A percentile compares a stretch with the other conserved stretches of the same genome.
phyloP scores from a whole-genome alignment of 2,329 filamentous ascomycete species.

The Monilinia polystroma region DNA sequence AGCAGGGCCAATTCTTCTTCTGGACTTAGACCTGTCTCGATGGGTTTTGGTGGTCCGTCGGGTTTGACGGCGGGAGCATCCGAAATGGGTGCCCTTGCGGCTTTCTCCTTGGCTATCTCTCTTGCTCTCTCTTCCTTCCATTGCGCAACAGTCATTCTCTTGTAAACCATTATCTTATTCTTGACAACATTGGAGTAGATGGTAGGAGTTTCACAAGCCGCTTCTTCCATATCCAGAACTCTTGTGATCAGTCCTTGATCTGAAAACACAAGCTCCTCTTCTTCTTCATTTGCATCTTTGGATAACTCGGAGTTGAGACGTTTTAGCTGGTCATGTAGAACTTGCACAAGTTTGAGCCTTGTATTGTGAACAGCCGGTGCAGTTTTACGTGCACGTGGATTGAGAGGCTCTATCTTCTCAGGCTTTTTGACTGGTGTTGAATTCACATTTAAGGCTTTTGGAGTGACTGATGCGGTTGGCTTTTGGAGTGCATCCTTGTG shows the following conservation, averaged over 20 bases:
- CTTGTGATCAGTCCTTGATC: conserved; percentile 66
- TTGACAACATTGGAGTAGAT: conserved; percentile 86
- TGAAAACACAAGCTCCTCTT: conserved; percentile 57
- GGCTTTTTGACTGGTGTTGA: conserved; percentile 28
- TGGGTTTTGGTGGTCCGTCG: conserved; percentile 47
- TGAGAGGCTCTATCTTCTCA: conserved; percentile 55
- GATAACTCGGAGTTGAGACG: conserved; percentile 64
- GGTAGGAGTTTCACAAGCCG: conserved; percentile 63
- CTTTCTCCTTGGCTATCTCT: conserved; percentile 44
- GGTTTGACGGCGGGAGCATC: conserved; percentile 37
- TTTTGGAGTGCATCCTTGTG: not conserved
- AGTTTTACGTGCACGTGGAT: conserved; percentile 62
- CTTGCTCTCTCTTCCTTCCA: conserved; percentile 65
- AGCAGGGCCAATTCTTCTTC: conserved; percentile 68
- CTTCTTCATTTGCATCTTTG: conserved; percentile 50
- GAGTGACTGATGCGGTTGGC: not conserved
- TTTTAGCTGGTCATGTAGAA: conserved; percentile 64
- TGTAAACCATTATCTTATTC: conserved; percentile 72
- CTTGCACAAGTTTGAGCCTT: conserved; percentile 57
- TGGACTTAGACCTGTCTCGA: conserved; percentile 68
- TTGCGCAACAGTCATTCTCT: conserved; percentile 68
- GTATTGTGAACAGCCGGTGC: conserved; percentile 58
- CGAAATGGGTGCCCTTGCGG: conserved; percentile 39
- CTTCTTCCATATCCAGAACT: conserved; percentile 76
- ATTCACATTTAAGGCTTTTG: conserved; percentile 1